Conservation (phyloP, 768 basidiomycete genomes). For the Russula sp. region DNA sequence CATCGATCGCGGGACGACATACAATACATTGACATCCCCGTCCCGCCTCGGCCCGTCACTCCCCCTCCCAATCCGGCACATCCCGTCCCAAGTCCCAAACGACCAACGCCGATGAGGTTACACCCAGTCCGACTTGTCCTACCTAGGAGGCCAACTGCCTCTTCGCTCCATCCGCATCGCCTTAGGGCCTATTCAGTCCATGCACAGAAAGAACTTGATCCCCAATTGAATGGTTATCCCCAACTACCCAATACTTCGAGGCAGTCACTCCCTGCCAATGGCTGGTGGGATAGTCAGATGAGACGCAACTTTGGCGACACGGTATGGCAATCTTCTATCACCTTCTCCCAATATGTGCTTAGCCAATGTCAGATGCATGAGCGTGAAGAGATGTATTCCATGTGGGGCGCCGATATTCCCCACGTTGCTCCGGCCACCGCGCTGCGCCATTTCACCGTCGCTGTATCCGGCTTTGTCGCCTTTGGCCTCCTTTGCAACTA, state of each 20-base stretch:
- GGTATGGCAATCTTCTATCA: constrained; percentile 34
- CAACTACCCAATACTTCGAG: constrained; percentile 58
- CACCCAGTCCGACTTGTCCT: constrained; percentile 6
- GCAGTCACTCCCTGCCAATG: constrained; percentile 53
- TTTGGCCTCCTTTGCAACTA: constrained; percentile 55
- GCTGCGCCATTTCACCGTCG: constrained; percentile 57
- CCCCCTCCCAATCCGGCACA: background rate
- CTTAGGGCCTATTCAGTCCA: constrained; percentile 24
- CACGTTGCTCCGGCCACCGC: constrained; percentile 53
- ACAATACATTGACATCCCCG: no score
- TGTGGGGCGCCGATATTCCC: constrained; percentile 83
- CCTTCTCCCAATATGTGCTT: constrained; percentile 7
- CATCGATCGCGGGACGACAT: no score
- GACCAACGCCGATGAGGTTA: constrained; percentile 4
- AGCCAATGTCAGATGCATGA: constrained; percentile 57
- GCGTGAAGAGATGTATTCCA: constrained; percentile 70
- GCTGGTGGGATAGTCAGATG: constrained; percentile 73
- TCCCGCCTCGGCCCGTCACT: background rate
- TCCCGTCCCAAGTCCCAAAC: background rate
- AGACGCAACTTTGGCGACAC: constrained; percentile 77
- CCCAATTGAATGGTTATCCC: constrained; percentile 68
- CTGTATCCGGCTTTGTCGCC: constrained; percentile 51
- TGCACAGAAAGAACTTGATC: constrained; percentile 40
- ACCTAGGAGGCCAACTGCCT: constrained; percentile 10
- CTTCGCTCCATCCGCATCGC: background rate